Conservation (phyloP, 164 flowering plant genomes). For the Magnolia kwangsiensis region DNA sequence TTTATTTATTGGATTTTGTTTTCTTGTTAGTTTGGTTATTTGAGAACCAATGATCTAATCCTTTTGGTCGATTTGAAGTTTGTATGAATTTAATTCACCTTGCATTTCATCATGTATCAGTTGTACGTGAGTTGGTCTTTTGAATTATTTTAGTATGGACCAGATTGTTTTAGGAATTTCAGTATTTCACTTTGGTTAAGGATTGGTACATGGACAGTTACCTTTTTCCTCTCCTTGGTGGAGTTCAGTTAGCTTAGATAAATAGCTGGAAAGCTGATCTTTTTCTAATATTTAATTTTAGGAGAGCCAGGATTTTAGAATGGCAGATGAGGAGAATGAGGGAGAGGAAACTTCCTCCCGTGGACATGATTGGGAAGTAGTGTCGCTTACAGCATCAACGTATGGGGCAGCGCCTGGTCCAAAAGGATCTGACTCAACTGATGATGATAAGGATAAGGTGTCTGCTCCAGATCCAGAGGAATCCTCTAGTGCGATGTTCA, state of each 20-base stretch:
- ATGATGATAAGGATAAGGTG: slow-evolving; percentile 17
- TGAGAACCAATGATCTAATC: not conserved
- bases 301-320: slow-evolving; percentile 11
- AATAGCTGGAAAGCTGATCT: not conserved
- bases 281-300: not conserved
- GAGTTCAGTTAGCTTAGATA: not conserved
- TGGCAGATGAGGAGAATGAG: slow-evolving; percentile 44
- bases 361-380: slow-evolving; percentile 97
- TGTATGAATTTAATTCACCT: not conserved
- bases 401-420: slow-evolving; percentile 85
- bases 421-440: slow-evolving; percentile 29
- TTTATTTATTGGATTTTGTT: too few species aligned
- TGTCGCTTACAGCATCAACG: slow-evolving; percentile 87
- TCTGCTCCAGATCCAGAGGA: slow-evolving; percentile 25
- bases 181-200: not conserved
- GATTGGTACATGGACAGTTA: not conserved
- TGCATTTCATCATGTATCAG: not conserved
- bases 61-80: not conserved
- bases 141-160: not conserved
- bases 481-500: slow-evolving; percentile 58
- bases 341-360: slow-evolving; percentile 46
- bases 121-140: not conserved
- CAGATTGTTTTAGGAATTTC: not conserved
- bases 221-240: not conserved
- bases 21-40: not conserved